Evolutionary conservation across 2,329 filamentous ascomycete species (phyloP), one percentile per base, ranked within the genome.

Genomic region (Leptoxyphium fumago): DNA sequence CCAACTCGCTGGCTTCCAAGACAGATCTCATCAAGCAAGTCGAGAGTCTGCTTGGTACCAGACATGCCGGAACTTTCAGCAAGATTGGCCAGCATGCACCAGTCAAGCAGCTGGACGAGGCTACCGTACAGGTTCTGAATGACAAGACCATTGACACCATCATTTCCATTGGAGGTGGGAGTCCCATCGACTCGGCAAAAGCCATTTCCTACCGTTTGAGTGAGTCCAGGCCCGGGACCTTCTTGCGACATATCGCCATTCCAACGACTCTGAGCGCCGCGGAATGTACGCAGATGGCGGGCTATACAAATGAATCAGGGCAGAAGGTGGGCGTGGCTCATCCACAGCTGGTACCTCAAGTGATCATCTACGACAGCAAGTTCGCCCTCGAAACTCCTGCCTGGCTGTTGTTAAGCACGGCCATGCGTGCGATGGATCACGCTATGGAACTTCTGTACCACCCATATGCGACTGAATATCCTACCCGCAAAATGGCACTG

Each of bases 51-150:
- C 61, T 77, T 0, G 66, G 64, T 5, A 49, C 59, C 11, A 71
- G 74, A 51, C 72, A 75, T 55, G 72, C 71, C 2, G 70, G 70
- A 46, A 76, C 73, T 0, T 76, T 74, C 53, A 62, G 62, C 49
- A 68, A 69, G 50, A 75, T 77, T 46, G 67, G 67, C 41, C 67
- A 75, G 50, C 73, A 76, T 55, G 72, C 72, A 2, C 73, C 73
- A 1, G 61, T 75, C n/a, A 67, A 67, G 2, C 60, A 74, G 39
- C 61, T 76, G 1, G 71, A 74, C 51, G 63, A 72, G 50, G 72
- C 72, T 1, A 72, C 69, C 1, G 57, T 66, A 10, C 50, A 66
- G 1, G 68, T 75, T 6, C 49, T 61, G 39, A 58, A 64, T 13
- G 68, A 74, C 47, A 40, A 52, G 2, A 59, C 51, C 29, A 68